phyloP scores from a whole-genome alignment of 805 yeast genomes.

The Zygoascus ofunaensis region DNA sequence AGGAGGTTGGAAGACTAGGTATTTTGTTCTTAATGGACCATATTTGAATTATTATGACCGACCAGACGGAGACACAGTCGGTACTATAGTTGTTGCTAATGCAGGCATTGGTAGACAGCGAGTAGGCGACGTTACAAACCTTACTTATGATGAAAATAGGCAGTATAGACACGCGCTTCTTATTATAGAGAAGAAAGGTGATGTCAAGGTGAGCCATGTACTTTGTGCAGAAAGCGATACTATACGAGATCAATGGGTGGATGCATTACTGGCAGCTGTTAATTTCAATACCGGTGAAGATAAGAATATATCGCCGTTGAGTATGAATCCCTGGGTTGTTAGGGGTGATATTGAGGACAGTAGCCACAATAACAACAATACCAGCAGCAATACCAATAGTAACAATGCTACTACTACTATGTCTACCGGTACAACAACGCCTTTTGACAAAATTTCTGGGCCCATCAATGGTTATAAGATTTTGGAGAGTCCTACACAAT shows the following conservation, averaged over 20 bases:
- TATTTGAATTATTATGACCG: conserved; percentile 46
- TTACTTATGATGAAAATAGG: conserved; percentile 23
- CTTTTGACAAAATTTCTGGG: conserved; percentile 8
- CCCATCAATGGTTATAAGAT: conserved; percentile 10
- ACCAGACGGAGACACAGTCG: conserved; percentile 47
- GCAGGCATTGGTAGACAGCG: conserved; percentile 49
- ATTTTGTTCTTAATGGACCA: conserved; percentile 58
- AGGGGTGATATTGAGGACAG: not conserved
- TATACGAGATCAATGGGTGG: conserved; percentile 70
- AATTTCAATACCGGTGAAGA: not conserved
- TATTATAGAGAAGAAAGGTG: conserved; percentile 34
- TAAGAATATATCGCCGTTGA: not conserved
- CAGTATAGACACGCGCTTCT: conserved; percentile 48
- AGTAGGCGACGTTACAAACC: conserved; percentile 33
- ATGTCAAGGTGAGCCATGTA: conserved; percentile 33
- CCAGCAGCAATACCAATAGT: not conserved
- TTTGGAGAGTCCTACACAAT: conserved; percentile 1
- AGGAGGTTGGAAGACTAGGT: conserved; percentile 61
- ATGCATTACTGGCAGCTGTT: conserved; percentile 30
- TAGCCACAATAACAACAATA: too few relatives aligned
- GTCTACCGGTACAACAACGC: not conserved
- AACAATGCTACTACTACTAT: conserved; percentile 2
- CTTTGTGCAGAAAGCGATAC: conserved; percentile 72
- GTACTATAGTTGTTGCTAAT: conserved; percentile 40
- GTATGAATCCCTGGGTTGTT: conserved; percentile 2